Base-by-base conservation (phyloP, 129 eudicot genomes). In the Flaveria sonorensis region DNA sequence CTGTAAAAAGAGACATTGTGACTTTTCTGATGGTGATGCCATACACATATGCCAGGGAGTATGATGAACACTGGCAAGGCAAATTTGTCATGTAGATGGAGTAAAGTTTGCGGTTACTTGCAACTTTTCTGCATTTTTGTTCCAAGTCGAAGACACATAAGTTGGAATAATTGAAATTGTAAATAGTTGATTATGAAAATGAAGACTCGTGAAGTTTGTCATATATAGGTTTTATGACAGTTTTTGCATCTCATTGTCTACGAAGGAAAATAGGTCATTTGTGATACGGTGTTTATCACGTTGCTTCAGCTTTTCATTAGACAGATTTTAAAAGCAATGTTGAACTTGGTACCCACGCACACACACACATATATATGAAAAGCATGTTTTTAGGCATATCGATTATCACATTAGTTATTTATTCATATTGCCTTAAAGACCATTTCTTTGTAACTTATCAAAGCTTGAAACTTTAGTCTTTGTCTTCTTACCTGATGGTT, bases 381-480 rank as follows among this genome's bases (percentile, higher is more conserved):
- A 36, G 40, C 36, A 30, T 36, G 40, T 36, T 36, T 36, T 66
- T 36, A 39, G 50, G 16, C 39, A 36, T 18, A n/a, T 66, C 20
- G 9, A 4, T n/a, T 40, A 66, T 66, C 28, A 40, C 51, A 2
- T 66, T 36, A 10, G 71, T 40, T 66, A 18, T 66, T 36, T 66
- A 1, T 66, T 66, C 71, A 39, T 18, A 66, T 66, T 39, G 28
- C 45, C 30, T n/a, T 12, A 11, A 60, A 60, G 39, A 26, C 2
- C 67, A 60, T 60, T 65, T 66, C 16, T 8, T 40, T 66, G 70
- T n/a, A 15, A 64, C 70, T 36, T 32, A n/a, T 30, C 7, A 16
- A 36, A 14, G 70, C 47, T 64, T 30, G 14, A n/a, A 26, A 32
- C 70, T 32, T 15, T 64, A 64, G 70, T 64, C 70, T 30, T 60